Conservation (phyloP, 345 rosid species). For the Murraya paniculata region DNA sequence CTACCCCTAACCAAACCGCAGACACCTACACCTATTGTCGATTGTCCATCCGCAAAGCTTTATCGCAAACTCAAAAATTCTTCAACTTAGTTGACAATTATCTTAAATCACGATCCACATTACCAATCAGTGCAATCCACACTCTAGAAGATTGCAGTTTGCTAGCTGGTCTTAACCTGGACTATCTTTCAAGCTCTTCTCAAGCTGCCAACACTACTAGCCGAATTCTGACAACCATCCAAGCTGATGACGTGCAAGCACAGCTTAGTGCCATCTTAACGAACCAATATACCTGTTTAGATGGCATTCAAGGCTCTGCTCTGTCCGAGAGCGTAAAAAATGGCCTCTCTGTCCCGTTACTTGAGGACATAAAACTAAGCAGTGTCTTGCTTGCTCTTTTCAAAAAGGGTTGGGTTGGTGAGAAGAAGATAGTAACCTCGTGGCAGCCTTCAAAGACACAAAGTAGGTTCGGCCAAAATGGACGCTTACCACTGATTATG, state of each 20-base stretch:
- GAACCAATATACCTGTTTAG: slow-evolving; percentile 73
- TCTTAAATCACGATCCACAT: slow-evolving; percentile 32
- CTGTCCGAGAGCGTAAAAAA: slow-evolving; percentile 45
- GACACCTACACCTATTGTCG: slow-evolving; percentile 55
- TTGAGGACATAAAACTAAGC: slow-evolving; percentile 68
- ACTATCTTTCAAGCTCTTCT: slow-evolving; percentile 48
- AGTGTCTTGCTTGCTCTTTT: slow-evolving; percentile 74
- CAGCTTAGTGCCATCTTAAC: slow-evolving; percentile 74
- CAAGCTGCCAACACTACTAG: slow-evolving; percentile 38
- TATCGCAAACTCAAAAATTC: slow-evolving; percentile 59
- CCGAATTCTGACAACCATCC: slow-evolving; percentile 27
- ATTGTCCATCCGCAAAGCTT: slow-evolving; percentile 53
- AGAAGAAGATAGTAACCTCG: slow-evolving; percentile 26
- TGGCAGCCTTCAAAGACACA: slow-evolving; percentile 32
- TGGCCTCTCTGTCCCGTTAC: slow-evolving; percentile 49
- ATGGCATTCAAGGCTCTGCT: slow-evolving; percentile 47
- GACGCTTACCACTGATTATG: slow-evolving; percentile 59
- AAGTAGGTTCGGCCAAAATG: slow-evolving; percentile 33
- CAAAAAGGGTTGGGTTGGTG: slow-evolving; percentile 73
- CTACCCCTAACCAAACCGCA: slow-evolving; percentile 31
- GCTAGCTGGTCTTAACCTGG: slow-evolving; percentile 53
- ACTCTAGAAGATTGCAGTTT: slow-evolving; percentile 74
- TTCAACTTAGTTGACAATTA: slow-evolving; percentile 47
- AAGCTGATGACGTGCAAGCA: slow-evolving; percentile 71
- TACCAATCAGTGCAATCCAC: slow-evolving; percentile 45